phyloP scores from a whole-genome alignment of 768 basidiomycete species.

The Boletus pseudopeckii region DNA sequence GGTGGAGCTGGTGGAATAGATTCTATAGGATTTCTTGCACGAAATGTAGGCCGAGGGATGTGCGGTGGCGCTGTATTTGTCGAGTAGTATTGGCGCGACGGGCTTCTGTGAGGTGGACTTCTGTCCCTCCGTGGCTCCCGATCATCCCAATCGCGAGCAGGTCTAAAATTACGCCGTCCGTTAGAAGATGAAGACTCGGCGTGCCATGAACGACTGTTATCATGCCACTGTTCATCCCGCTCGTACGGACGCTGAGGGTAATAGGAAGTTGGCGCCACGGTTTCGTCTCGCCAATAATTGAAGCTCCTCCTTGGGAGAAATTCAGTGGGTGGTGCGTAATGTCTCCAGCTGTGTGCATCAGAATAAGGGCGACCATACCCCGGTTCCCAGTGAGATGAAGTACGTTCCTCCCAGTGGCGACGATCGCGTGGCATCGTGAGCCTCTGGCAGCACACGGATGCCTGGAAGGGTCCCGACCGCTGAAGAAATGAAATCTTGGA shows the following conservation, averaged over 20 bases:
- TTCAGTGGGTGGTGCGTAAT: slow-evolving; percentile 7
- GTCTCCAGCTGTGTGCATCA: slow-evolving; percentile 9
- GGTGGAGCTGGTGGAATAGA: background rate
- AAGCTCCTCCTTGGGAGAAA: slow-evolving; percentile 3
- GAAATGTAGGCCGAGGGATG: slow-evolving; percentile 5
- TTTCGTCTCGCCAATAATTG: slow-evolving; percentile 27
- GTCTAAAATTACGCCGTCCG: slow-evolving; percentile 1
- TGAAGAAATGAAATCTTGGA: slow-evolving; percentile 18
- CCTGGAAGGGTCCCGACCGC: background rate
- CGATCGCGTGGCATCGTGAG: slow-evolving; percentile 16
- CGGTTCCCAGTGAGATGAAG: slow-evolving; percentile 5
- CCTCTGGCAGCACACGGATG: slow-evolving; percentile 6
- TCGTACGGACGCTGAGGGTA: slow-evolving; percentile 5
- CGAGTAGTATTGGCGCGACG: slow-evolving; percentile 11
- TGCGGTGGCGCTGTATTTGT: slow-evolving; percentile 8
- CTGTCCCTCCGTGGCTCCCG: slow-evolving; percentile 5
- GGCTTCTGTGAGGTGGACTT: background rate
- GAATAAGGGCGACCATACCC: slow-evolving; percentile 1
- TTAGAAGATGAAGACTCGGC: slow-evolving; percentile 12
- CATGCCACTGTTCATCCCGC: slow-evolving; percentile 10
- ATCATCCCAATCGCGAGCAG: slow-evolving; percentile 5
- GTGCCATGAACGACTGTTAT: slow-evolving; percentile 7
- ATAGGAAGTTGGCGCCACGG: background rate
- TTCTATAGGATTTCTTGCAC: slow-evolving; percentile 7
- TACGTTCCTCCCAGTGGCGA: slow-evolving; percentile 11